Evolutionary conservation across 345 rosid genomes (phyloP), one percentile per base, ranked within the genome.

Genomic region (Trapa incisa): DNA sequence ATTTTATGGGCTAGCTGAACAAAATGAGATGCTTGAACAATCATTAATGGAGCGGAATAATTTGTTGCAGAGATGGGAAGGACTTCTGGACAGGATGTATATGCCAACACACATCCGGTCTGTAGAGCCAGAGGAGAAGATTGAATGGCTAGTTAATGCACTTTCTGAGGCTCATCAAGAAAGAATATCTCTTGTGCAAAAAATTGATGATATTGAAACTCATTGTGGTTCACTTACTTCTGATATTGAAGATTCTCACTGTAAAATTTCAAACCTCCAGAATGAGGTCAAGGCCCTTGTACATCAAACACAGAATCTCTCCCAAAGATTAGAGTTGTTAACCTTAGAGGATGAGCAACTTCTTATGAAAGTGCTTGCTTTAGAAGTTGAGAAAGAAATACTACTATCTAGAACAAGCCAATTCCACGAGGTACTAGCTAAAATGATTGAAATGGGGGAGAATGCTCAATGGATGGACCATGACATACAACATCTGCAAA

Each of bases 1-100:
- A 76, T 94, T 94, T 78, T 94, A 82, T 80, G 92, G 91, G 53
- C 78, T 91, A 82, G 99, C 97, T 61, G 97, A 94, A 76, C 95
- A 91, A 78, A 94, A 87, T 82, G 99, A 91, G 82, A 89, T 94
- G 99, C 89, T 91, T 76, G 97, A 94, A 74, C 99, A 88, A 74
- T 94, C 99, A 67, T 81, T 94, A 69, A 73, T 86, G 97, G 89
- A 88, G 74, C 88, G 99, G 80, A 91, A 88, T 75, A 79, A 79
- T 61, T 72, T 91, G 81, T 85, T 91, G 68, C 91, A 88, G 85
- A 86, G 86, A 80, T 94, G 95, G 96, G 99, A 94, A 81, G 87
- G 82, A 70, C 83, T 85, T 68, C 77, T 94, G 66, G 91, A 72
- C 66, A 77, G 80, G 77, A 82, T 89, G 50, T 57, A 85, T 78